Conservation (phyloP, 345 rosid genomes). For the Cardiospermum halicacabum region DNA sequence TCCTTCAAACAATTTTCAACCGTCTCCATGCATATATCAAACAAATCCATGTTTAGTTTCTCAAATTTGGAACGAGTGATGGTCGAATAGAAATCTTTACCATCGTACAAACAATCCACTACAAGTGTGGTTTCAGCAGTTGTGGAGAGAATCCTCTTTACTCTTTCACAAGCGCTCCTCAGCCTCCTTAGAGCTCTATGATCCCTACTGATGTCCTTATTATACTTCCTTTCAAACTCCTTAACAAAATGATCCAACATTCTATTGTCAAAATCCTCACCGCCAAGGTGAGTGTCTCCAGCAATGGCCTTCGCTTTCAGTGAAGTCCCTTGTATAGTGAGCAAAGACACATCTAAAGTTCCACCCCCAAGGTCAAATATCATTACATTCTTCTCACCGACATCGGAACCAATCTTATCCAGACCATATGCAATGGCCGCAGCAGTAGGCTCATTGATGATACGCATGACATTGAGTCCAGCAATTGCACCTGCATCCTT, state of each 20-base stretch:
- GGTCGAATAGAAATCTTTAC: slow-evolving; percentile 58
- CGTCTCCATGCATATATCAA: slow-evolving; percentile 69
- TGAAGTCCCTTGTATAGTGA: slow-evolving; percentile 45
- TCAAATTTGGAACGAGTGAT: slow-evolving; percentile 67
- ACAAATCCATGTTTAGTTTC: slow-evolving; percentile 71
- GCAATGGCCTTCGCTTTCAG: slow-evolving; percentile 50
- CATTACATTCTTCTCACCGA: slow-evolving; percentile 36
- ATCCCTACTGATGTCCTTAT: slow-evolving; percentile 64
- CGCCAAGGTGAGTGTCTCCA: slow-evolving; percentile 53
- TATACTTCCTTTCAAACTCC: slow-evolving; percentile 66
- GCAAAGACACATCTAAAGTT: slow-evolving; percentile 49
- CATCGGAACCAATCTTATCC: too few relatives aligned
- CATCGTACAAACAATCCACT: slow-evolving; percentile 47
- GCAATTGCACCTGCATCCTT: slow-evolving; percentile 33
- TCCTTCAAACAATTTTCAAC: slow-evolving; percentile 57
- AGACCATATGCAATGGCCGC: slow-evolving; percentile 59
- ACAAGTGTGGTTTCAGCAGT: slow-evolving; percentile 46
- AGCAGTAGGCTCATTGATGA: slow-evolving; percentile 56
- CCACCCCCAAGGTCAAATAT: slow-evolving; percentile 59
- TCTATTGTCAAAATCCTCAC: slow-evolving; percentile 54
- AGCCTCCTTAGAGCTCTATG: slow-evolving; percentile 78
- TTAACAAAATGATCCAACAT: slow-evolving; percentile 63
- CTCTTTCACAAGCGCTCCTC: slow-evolving; percentile 71
- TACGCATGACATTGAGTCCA: slow-evolving; percentile 42
- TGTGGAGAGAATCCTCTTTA: slow-evolving; percentile 57